Evolutionary conservation across 352 stramenopile species (phyloP).

Genomic region (Pythium brachiatum): DNA sequence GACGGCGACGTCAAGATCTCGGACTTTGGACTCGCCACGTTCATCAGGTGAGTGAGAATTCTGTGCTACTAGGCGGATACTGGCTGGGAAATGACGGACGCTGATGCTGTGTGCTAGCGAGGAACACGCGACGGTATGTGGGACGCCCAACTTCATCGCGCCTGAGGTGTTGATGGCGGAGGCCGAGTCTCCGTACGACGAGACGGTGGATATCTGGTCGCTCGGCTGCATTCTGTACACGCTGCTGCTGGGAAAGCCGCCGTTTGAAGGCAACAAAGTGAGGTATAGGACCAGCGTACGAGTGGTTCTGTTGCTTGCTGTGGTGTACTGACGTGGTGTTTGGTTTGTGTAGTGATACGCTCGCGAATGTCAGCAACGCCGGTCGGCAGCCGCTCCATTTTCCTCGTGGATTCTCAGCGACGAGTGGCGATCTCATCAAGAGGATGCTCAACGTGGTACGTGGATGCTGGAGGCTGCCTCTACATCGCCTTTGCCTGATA

Average conservation of each 20-base stretch:
- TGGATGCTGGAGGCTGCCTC: neutral
- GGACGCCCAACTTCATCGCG: constrained; percentile 83
- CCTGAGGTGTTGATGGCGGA: constrained; percentile 56
- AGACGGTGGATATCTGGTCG: constrained; percentile 78
- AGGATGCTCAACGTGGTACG: constrained; percentile 48
- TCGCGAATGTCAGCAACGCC: constrained; percentile 68
- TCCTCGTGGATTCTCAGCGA: constrained; percentile 50
- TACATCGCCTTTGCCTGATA: neutral
- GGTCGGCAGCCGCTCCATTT: constrained; percentile 41
- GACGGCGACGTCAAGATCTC: constrained; percentile 64
- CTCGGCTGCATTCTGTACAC: constrained; percentile 79
- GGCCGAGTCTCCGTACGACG: constrained; percentile 38
- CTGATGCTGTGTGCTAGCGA: constrained; percentile 25
- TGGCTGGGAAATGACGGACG: neutral
- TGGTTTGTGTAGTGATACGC: constrained; percentile 43
- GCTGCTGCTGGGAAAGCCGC: constrained; percentile 56
- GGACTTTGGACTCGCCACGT: constrained; percentile 71
- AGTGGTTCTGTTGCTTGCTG: neutral
- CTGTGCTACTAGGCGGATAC: neutral
- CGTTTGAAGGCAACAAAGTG: constrained; percentile 73
- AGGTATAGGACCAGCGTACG: constrained; percentile 32
- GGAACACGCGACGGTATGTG: constrained; percentile 66
- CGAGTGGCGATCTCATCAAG: constrained; percentile 58
- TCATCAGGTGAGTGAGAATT: constrained; percentile 33
- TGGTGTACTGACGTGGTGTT: neutral